Evolutionary conservation across 148 eudicot genomes (phyloP), one percentile per base, ranked within the genome.

Genomic region (Amaranthus hypochondriacus): DNA sequence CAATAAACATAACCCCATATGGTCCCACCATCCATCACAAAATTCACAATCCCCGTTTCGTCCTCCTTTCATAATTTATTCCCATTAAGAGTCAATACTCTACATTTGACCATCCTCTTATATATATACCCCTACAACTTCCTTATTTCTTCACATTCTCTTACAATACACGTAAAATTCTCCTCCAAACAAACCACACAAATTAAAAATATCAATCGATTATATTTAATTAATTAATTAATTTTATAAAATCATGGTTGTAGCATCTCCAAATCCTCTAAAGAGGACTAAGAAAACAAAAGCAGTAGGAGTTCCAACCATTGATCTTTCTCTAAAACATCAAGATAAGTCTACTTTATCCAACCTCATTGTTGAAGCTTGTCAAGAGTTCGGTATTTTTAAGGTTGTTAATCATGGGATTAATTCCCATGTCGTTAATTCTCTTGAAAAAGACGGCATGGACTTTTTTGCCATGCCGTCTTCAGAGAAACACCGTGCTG

Each of bases 331-430:
- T 7, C 77, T 73, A 0, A 79, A 82, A 56, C 4, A 68, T 3
- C 39, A 72, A 0, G 65, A 76, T 3, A 78, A 78, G 50, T 46
- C 77, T 18, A 56, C 48, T 8, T 62, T 86, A 62, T n/a, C 78
- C 3, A 70, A 73, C 6, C 76, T 77, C 47, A 80, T 92, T 28
- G 83, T 90, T 0, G 81, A 72, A 57, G 92, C 97, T 10, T 89
- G 90, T 78, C 84, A 92, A 64, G 89, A 88, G 2, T 87, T 80
- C 9, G 99, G 99, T 9, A 89, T 96, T 73, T 96, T 96, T 81
- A 91, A 90, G 82, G 90, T 96, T 11, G 77, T 85, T 11, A 92
- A 92, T 76, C 99, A 96, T 63, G 89, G 92, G 1, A 79, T 96
- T 48, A 56, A 91, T 2, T 15, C 3, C 3, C 73, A 84, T 5